Percentiles rank a stretch among this genome's conserved stretches.
These are phyloP conservation scores for Blastomyces emzantsi DNA, from an alignment of 2,329 filamentous ascomycete genomes.

Conservation along the genomic window DNA sequence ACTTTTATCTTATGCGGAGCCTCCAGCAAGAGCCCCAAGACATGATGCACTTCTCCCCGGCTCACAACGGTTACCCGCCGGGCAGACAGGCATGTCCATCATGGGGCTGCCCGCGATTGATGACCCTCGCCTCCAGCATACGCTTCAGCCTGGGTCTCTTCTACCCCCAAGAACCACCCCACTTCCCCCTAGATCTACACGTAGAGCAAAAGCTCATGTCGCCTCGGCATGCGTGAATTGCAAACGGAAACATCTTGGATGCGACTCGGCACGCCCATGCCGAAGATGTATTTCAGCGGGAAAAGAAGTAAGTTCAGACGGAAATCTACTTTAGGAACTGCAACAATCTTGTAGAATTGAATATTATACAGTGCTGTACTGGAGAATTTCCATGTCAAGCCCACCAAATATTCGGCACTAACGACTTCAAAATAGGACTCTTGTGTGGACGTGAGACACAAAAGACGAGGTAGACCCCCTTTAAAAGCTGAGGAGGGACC, in stretches of 20 bases:
- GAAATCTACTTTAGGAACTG: neutral
- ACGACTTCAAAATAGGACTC: conserved; percentile 21
- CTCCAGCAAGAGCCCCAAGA: conserved; percentile 8
- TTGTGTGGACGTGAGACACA: conserved; percentile 30
- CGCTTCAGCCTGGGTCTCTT: conserved; percentile 11
- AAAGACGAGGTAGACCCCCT: conserved; percentile 28
- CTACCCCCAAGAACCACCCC: conserved; percentile 15
- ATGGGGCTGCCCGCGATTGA: conserved; percentile 6
- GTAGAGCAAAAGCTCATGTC: conserved; percentile 31
- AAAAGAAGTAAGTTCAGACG: conserved; percentile 25
- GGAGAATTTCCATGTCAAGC: neutral
- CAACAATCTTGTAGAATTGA: neutral
- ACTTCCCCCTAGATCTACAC: conserved; percentile 23
- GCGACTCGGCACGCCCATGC: conserved; percentile 30
- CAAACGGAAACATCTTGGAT: conserved; percentile 32
- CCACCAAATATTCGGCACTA: neutral
- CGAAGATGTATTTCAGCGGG: conserved; percentile 29
- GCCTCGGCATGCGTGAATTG: conserved; percentile 34
- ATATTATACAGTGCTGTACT: neutral
- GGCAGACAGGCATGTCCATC: conserved; percentile 1
- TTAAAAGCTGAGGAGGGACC: conserved; percentile 24
- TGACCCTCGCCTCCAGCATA: conserved; percentile 13
- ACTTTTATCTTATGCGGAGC: conserved; percentile 12
- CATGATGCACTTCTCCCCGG: conserved; percentile 6
- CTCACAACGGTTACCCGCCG: neutral